Evolutionary conservation across 163 green algal species (phyloP).

Genomic region (Chlorella variabilis): DNA sequence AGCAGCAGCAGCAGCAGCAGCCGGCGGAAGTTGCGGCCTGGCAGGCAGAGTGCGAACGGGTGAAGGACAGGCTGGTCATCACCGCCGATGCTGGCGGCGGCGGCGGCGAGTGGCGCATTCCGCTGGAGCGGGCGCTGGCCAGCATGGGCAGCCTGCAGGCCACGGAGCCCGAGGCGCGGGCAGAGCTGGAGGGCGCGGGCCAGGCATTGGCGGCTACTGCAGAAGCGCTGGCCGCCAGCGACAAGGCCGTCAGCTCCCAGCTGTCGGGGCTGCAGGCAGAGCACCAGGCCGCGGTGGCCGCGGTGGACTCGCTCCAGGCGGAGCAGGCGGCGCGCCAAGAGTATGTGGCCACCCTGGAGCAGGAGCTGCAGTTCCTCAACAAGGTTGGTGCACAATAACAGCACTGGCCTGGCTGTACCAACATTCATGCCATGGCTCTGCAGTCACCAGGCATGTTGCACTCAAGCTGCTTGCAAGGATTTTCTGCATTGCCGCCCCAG

Average conservation of each 20-base stretch:
- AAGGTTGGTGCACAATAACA: conserved; percentile 18
- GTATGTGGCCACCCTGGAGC: conserved; percentile 56
- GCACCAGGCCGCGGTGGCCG: not conserved
- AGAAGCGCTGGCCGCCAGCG: not conserved
- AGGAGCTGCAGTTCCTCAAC: conserved; percentile 64
- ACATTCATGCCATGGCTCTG: no score
- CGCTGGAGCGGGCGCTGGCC: conserved; percentile 11
- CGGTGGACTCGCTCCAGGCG: not conserved
- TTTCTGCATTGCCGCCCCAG: not conserved
- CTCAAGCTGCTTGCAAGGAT: not conserved
- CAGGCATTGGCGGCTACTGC: not conserved
- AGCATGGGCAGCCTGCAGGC: not conserved
- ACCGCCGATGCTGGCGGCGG: not conserved
- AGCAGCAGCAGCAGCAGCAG: not conserved
- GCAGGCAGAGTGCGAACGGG: conserved; percentile 25
- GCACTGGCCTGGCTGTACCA: no score
- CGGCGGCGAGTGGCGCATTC: conserved; percentile 5
- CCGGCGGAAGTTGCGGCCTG: not conserved
- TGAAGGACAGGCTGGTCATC: conserved; percentile 17
- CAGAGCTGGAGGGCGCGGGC: not conserved
- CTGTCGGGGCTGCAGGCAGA: not conserved
- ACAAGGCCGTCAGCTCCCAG: not conserved
- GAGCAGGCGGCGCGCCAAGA: conserved; percentile 36
- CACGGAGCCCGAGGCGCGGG: not conserved
- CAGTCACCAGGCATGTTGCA: no score